phyloP scores from a whole-genome alignment of 495 filamentous ascomycete species.

The Aspergillus sclerotiicarbonarius region DNA sequence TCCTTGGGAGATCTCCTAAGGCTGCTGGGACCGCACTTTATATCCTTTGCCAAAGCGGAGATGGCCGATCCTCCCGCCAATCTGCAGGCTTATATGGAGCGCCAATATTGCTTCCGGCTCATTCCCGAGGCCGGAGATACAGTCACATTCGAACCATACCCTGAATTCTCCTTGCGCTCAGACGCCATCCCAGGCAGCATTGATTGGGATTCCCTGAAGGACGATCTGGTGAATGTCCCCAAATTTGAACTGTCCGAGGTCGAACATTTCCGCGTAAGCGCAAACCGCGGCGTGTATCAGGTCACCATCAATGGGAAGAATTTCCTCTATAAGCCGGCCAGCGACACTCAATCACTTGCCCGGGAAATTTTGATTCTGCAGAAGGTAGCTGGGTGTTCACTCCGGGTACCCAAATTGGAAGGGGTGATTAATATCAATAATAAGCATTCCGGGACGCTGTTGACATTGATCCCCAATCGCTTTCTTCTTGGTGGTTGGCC shows the following conservation, averaged over 20 bases:
- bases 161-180: neutral
- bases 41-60: neutral
- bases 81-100: neutral
- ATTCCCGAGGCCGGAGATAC: neutral
- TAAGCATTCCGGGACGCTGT: neutral
- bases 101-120: neutral
- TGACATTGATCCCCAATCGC: neutral
- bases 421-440: neutral
- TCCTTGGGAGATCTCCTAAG: neutral
- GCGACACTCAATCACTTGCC: neutral
- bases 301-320: slow-evolving; percentile 1
- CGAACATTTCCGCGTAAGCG: neutral
- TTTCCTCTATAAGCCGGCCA: neutral
- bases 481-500: neutral
- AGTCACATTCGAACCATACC: neutral
- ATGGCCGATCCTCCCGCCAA: neutral
- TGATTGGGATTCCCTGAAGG: neutral
- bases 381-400: neutral
- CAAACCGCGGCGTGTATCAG: neutral
- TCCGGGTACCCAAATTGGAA: neutral
- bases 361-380: neutral
- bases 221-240: neutral
- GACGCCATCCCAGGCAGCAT: neutral
- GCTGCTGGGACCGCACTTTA: neutral
- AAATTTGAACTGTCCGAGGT: neutral